These are phyloP conservation scores for button mushroom (Agaricus bisporus) DNA, from an alignment of 768 basidiomycete species.

Conservation along the genomic window DNA sequence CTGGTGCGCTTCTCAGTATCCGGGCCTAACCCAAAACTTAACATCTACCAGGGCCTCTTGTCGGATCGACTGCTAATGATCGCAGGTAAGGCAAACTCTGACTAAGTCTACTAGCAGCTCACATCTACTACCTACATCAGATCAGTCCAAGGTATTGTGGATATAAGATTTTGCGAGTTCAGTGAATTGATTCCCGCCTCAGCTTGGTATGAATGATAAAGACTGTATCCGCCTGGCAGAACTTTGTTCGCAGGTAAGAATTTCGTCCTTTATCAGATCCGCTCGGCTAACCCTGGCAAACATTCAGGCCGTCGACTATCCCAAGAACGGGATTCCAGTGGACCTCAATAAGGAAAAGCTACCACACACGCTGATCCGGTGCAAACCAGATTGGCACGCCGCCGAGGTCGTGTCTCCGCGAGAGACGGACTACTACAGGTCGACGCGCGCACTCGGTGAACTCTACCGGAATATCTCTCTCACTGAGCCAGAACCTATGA, in stretches of 20 bases:
- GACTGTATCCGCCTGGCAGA: constrained; percentile 53
- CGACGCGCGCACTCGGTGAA: constrained; percentile 62
- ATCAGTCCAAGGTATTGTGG: constrained; percentile 58
- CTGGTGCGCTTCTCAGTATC: constrained; percentile 37
- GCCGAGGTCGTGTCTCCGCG: constrained; percentile 49
- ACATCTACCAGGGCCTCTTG: constrained; percentile 49
- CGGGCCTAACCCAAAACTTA: background rate
- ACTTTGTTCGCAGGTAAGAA: constrained; percentile 46
- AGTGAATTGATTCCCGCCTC: constrained; percentile 5
- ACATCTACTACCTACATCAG: constrained; percentile 25
- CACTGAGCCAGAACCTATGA: constrained; percentile 26
- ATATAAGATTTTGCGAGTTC: background rate
- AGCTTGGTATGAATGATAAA: constrained; percentile 59
- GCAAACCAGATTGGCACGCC: constrained; percentile 77
- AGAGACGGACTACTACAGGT: constrained; percentile 64
- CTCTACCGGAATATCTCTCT: constrained; percentile 61
- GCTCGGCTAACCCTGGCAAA: background rate
- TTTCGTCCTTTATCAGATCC: background rate
- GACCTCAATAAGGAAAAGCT: constrained; percentile 37
- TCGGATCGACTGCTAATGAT: constrained; percentile 65
- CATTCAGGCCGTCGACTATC: constrained; percentile 70
- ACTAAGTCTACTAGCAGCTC: background rate
- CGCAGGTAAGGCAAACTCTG: constrained; percentile 41
- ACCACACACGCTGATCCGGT: constrained; percentile 52
- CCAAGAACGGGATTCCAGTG: constrained; percentile 69